Base-by-base conservation (phyloP, 2,329 filamentous ascomycete genomes). In the Corinectria fuckeliana region DNA sequence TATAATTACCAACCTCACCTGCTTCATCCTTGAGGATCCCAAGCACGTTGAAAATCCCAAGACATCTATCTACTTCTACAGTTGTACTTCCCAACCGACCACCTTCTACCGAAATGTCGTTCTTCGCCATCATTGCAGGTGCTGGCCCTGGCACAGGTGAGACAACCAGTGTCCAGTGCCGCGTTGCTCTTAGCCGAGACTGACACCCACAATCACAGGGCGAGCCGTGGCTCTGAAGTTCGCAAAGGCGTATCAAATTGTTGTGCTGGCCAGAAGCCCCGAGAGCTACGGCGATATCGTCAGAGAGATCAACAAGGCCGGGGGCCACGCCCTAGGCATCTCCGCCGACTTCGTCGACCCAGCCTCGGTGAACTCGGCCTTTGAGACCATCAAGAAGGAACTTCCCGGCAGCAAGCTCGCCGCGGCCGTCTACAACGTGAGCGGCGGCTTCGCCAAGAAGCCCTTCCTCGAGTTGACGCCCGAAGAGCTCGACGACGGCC, bases 341-440 rank as follows among this genome's bases (percentile, higher is more conserved):
- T 82, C 84, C 5, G 84, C 90, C 23, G 75, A 77, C 30, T 68
- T 70, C 1, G 52, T 68, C 0, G 83, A 85, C 57, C 71, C 80
- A 1, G 51, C 67, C 1, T 77, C 80, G 42, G 74, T 91, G 0
- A 80, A 81, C 41, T 65, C 68, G 9, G 90, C 89, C 0, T 87
- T 93, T 55, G 78, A 85, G n/a, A 74, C 80, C 38, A 88, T 92
- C 69, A 77, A 83, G 63, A 77, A 83, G 60, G 82, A 89, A 62
- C 82, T 90, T 47, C 80, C 83, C 0, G 80, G 77, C 2, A 80
- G 80, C 44, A 80, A 80, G 59, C 77, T 88, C 9, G 85, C 84
- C 2, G 89, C 88, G 0, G 90, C 90, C 3, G 76, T 93, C 18
- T 93, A 87, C 78, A 93, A 93, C 66, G 89, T 88, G 23, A 82